These are phyloP conservation scores for Syzygium malaccense DNA, from an alignment of 441 rosid genomes.

Conservation along the genomic window DNA sequence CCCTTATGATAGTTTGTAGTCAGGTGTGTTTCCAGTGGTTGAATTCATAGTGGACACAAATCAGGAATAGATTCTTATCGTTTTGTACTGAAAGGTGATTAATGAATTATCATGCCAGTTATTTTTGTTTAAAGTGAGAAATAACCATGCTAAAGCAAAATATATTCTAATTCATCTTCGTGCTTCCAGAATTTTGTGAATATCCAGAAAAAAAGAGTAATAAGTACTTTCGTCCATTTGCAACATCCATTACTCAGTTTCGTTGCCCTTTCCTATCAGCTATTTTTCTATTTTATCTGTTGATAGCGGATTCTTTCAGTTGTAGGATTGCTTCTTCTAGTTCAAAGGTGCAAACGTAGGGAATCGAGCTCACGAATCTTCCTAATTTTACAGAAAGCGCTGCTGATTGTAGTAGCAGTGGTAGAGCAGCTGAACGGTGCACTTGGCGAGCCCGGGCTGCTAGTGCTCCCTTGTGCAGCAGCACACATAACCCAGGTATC, in stretches of 20 bases:
- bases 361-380: background rate
- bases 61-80: background rate
- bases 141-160: background rate
- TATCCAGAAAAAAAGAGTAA: background rate
- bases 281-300: background rate
- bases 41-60: background rate
- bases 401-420: constrained; percentile 10
- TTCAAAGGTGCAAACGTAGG: background rate
- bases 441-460: constrained; percentile 4
- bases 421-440: constrained; percentile 5
- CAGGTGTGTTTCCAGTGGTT: background rate
- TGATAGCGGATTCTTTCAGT: background rate
- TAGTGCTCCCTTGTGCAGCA: constrained; percentile 8
- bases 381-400: constrained; percentile 1
- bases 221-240: background rate
- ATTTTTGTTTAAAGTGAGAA: background rate
- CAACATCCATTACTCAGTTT: background rate
- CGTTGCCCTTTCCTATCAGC: background rate
- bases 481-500: constrained; percentile 7
- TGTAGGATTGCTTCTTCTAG: too few species aligned
- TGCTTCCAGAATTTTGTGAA: background rate
- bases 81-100: background rate
- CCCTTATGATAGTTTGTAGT: constrained; percentile 7
- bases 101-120: background rate
- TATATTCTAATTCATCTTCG: background rate